Evolutionary conservation across 305 asterid species (phyloP), one percentile per base, ranked within the genome.

Genomic region (Stenogyne calaminthoides): DNA sequence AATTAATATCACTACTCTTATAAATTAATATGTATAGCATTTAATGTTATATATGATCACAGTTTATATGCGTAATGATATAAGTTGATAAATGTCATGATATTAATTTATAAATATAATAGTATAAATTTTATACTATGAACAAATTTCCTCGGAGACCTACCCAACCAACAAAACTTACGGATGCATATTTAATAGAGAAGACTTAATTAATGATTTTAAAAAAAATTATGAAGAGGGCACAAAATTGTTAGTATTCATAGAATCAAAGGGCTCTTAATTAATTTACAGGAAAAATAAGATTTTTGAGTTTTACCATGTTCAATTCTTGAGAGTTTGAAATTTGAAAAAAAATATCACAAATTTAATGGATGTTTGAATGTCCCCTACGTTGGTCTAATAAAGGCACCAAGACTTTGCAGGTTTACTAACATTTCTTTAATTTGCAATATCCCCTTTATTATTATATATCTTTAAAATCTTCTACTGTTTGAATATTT

Each of bases 391-490:
- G 46, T 11, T 55, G 5, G 66, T 67, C 29, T n/a, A 14, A 32
- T 18, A 52, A 49, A 68, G 59, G 44, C 49, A 29, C 47, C 12
- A 32, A 54, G 54, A 11, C 14, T 52, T 67, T 56, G 71, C 54
- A 75, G 73, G 69, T 67, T 39, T 59, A 68, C 49, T 57, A 69
- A 69, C 59, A 69, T 57, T 69, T 52, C 66, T 63, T 69, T 2
- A 76, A 76, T 39, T 11, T 54, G 69, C 36, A 52, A 29, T 29
- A 29, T 63, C 54, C 29, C 70, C 66, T 77, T 77, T 71, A 71
- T 55, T 70, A 55, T 58, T 47, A 58, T 71, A 64, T 64, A 71
- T 71, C 74, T 37, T 39, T 18, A 46, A 60, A 67, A 73, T 78
- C 72, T 67, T 61, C 67, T 14, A 59, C 68, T 37, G 69, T 69